These are phyloP conservation scores for Plasmodium vinckei DNA, from an alignment of 169 alveolate genomes.

Conservation along the genomic window DNA sequence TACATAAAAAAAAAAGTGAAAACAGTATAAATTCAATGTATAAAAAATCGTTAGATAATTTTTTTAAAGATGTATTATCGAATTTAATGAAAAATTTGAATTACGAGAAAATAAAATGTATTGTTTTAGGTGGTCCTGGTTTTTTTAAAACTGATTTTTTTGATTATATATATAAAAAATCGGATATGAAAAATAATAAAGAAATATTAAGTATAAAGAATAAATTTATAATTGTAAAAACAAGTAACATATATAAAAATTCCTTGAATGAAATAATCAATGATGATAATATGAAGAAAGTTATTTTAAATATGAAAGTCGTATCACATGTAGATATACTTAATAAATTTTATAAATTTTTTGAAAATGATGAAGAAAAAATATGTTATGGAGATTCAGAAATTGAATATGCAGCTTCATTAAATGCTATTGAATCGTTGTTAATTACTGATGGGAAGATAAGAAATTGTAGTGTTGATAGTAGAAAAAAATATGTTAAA, in stretches of 20 bases:
- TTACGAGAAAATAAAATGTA: constrained; percentile 34
- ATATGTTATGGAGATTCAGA: constrained; percentile 35
- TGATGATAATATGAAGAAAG: constrained; percentile 27
- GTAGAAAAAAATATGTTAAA: constrained; percentile 70
- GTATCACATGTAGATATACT: constrained; percentile 38
- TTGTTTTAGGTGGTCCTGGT: constrained; percentile 65
- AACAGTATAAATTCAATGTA: constrained; percentile 22
- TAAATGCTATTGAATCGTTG: constrained; percentile 81
- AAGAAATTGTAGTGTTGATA: constrained; percentile 70
- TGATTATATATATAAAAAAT: constrained; percentile 24
- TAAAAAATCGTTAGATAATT: constrained; percentile 21
- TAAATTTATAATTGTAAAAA: constrained; percentile 34
- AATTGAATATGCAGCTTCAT: constrained; percentile 19
- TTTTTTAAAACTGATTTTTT: constrained; percentile 62
- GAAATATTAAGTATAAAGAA: constrained; percentile 4
- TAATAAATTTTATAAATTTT: constrained; percentile 37
- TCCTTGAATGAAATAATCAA: constrained; percentile 42
- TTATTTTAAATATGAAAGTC: constrained; percentile 35
- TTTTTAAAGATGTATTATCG: constrained; percentile 7
- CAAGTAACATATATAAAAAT: constrained; percentile 30
- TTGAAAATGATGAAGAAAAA: constrained; percentile 48
- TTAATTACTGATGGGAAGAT: constrained; percentile 79
- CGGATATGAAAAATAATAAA: constrained; percentile 34
- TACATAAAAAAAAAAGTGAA: constrained; percentile 30
- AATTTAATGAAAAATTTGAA: constrained; percentile 22